These are phyloP conservation scores for Aspergillus eucalypticola DNA, from an alignment of 2,329 filamentous ascomycete species.

Conservation along the genomic window DNA sequence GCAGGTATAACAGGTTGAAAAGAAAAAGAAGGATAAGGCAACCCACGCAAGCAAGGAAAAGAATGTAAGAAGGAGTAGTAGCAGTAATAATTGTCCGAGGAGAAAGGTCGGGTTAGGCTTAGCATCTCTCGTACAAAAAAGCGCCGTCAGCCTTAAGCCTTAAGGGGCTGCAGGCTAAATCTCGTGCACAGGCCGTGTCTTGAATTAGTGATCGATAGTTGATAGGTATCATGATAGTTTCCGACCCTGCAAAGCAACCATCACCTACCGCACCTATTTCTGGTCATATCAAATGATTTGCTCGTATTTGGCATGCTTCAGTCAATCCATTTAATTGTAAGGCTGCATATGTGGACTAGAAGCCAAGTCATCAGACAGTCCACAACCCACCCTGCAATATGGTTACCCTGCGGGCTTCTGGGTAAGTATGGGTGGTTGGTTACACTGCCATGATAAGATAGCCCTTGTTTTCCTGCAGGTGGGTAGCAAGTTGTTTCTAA, in stretches of 20 bases:
- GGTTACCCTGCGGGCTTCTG: background rate
- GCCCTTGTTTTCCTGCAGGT: background rate
- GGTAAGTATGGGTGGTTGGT: background rate
- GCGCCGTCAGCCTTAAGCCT: conserved; percentile 39
- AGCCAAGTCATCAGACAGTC: background rate
- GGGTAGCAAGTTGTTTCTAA: background rate
- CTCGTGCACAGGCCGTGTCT: conserved; percentile 15
- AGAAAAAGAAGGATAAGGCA: background rate
- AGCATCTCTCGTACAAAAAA: conserved; percentile 10
- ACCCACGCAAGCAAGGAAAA: background rate
- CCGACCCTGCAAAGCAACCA: background rate
- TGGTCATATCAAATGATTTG: background rate
- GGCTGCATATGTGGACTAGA: background rate
- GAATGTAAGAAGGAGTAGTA: background rate
- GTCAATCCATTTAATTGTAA: background rate
- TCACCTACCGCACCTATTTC: background rate
- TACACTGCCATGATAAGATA: background rate
- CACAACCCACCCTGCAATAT: background rate
- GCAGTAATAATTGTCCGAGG: conserved; percentile 8
- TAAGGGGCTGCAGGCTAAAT: conserved; percentile 34
- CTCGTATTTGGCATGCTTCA: background rate
- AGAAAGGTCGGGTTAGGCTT: conserved; percentile 14
- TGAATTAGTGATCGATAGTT: conserved; percentile 1
- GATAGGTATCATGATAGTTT: conserved; percentile 1
- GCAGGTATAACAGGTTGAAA: too few relatives aligned